Evolutionary conservation across 306 rosid genomes (phyloP).

Genomic region (Trifolium dubium): DNA sequence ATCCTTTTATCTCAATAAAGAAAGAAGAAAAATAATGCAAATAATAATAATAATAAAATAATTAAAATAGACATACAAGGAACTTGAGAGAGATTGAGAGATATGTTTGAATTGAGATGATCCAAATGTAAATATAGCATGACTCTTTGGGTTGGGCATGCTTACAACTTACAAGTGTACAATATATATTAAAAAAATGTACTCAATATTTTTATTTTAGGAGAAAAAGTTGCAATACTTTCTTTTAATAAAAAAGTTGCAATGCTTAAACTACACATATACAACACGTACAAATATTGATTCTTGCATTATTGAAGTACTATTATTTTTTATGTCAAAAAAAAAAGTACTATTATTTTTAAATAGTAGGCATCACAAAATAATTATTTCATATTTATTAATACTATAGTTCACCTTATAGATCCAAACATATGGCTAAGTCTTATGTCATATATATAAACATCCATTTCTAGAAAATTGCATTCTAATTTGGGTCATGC

Average conservation of each 20-base stretch:
- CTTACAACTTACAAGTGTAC: background rate
- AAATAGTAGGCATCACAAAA: background rate
- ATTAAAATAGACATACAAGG: background rate
- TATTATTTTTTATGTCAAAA: too few relatives aligned
- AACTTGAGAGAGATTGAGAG: background rate
- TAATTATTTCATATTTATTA: background rate
- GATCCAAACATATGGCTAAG: slow-evolving; percentile 16
- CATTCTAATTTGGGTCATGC: background rate
- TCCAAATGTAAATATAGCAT: background rate
- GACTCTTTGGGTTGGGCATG: background rate
- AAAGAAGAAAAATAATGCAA: background rate
- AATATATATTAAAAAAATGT: background rate
- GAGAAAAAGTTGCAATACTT: background rate
- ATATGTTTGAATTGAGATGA: background rate
- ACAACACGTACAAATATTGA: background rate
- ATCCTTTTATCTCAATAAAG: background rate
- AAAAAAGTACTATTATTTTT: too few relatives aligned
- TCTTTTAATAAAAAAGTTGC: background rate
- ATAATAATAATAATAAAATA: background rate
- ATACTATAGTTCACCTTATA: background rate
- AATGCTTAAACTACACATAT: slow-evolving; percentile 15
- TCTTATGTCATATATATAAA: background rate
- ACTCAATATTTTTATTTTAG: too few relatives aligned
- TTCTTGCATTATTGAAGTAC: slow-evolving; percentile 30
- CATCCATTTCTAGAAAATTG: slow-evolving; percentile 26